These are phyloP conservation scores for Erythrophleum fordii DNA, from an alignment of 306 rosid species.

Conservation along the genomic window DNA sequence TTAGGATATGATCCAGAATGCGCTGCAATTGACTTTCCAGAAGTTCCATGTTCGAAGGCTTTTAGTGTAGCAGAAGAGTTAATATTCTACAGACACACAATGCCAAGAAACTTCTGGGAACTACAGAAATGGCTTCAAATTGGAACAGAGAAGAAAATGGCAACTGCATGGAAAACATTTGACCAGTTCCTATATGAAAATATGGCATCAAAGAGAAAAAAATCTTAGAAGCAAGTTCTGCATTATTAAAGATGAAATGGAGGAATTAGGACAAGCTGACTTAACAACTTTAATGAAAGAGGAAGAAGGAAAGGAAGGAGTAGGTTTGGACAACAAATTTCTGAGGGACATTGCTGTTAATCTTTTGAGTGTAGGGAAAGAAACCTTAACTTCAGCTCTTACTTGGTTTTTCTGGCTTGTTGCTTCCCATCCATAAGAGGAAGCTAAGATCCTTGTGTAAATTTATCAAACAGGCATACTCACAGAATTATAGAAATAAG, in stretches of 20 bases:
- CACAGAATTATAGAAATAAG: too few relatives aligned
- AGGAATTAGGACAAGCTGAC: neutral
- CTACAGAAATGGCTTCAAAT: slow-evolving; percentile 37
- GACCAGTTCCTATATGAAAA: slow-evolving; percentile 13
- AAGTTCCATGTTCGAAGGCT: neutral
- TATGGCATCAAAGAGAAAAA: neutral
- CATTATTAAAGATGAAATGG: neutral
- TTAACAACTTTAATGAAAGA: neutral
- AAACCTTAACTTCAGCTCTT: neutral
- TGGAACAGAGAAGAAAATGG: slow-evolving; percentile 34
- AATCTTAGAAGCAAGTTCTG: neutral
- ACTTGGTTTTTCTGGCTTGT: neutral
- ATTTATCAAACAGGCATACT: too few relatives aligned
- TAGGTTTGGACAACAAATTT: neutral
- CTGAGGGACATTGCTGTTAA: neutral
- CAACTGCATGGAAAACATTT: slow-evolving; percentile 16
- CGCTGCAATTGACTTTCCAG: slow-evolving; percentile 27
- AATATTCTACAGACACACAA: slow-evolving; percentile 19
- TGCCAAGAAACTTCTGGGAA: slow-evolving; percentile 42
- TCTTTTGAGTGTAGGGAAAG: neutral
- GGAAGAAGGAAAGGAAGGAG: neutral
- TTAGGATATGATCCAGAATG: neutral
- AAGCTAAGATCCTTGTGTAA: too few relatives aligned
- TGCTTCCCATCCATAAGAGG: too few relatives aligned
- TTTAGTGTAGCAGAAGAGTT: neutral